phyloP scores from a whole-genome alignment of 1,284 basidiomycete species.

The Rhodotorula sp. region DNA sequence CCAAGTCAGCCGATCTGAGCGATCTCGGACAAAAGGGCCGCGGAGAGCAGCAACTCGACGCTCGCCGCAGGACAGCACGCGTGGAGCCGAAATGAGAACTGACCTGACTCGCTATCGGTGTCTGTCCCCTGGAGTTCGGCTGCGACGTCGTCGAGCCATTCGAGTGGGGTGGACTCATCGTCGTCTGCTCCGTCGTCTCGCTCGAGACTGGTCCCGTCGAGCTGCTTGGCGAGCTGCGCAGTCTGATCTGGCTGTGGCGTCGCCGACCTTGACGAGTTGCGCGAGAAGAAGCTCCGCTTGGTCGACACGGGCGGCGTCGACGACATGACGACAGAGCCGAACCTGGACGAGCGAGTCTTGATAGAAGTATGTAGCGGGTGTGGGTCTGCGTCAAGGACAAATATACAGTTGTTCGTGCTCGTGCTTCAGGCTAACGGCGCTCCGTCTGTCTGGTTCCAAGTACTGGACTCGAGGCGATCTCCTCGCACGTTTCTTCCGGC shows the following conservation, averaged over 20 bases:
- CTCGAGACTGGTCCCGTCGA: background rate
- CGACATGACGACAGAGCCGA: background rate
- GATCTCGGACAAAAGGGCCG: background rate
- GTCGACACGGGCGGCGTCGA: background rate
- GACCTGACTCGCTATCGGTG: constrained; percentile 13
- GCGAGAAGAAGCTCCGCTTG: background rate
- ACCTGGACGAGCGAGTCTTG: too few relatives aligned
- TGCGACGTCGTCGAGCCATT: background rate
- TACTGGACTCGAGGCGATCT: too few relatives aligned
- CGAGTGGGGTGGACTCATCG: background rate
- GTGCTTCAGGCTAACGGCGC: too few relatives aligned
- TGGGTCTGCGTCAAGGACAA: too few relatives aligned
- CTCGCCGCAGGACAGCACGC: background rate
- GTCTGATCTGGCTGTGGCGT: constrained; percentile 3
- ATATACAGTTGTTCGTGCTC: too few relatives aligned
- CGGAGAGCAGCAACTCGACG: background rate
- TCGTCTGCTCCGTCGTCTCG: background rate
- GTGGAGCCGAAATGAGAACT: background rate
- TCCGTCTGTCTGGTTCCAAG: too few relatives aligned
- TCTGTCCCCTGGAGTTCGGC: constrained; percentile 7
- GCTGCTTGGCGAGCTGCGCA: constrained; percentile 7
- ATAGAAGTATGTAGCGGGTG: too few relatives aligned
- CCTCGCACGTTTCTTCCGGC: too few relatives aligned
- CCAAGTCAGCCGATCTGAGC: background rate
- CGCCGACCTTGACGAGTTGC: background rate